Evolutionary conservation across 768 basidiomycete species (phyloP).

Genomic region (Chlorophyllum brunneum): DNA sequence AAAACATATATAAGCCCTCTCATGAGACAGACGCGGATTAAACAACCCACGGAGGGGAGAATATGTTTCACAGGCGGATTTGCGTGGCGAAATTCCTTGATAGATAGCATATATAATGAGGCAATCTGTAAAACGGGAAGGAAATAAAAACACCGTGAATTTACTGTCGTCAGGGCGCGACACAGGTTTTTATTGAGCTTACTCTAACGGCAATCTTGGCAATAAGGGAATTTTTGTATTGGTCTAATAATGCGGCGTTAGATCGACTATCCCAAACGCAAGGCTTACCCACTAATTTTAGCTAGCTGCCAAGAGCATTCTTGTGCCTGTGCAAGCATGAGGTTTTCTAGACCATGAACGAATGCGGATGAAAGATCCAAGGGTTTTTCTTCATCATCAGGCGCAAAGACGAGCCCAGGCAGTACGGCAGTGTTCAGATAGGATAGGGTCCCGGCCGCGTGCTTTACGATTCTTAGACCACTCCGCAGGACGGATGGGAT

Average conservation of each 20-base stretch:
- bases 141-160: conserved; percentile 19
- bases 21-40: not conserved
- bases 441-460: conserved; percentile 68
- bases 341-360: conserved; percentile 57
- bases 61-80: conserved; percentile 38
- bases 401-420: conserved; percentile 45
- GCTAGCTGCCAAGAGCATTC: conserved; percentile 97
- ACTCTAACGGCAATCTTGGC: conserved; percentile 81
- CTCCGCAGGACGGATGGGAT: not conserved
- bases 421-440: conserved; percentile 53
- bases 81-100: conserved; percentile 38
- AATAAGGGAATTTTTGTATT: conserved; percentile 77
- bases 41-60: conserved; percentile 49
- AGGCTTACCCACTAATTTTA: conserved; percentile 56
- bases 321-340: conserved; percentile 93
- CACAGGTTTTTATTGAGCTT: conserved; percentile 10
- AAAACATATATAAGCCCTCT: not conserved
- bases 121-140: conserved; percentile 9
- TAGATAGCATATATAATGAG: conserved; percentile 5
- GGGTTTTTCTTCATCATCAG: conserved; percentile 51
- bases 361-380: conserved; percentile 65
- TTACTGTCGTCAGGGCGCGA: not conserved
- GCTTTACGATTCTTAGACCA: conserved; percentile 29
- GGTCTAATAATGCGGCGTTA: conserved; percentile 32
- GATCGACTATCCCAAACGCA: not conserved